A percentile compares a stretch with the other conserved stretches of the same genome.
These are phyloP conservation scores for Tylopilus balloui DNA, from an alignment of 768 basidiomycete genomes.

Conservation along the genomic window DNA sequence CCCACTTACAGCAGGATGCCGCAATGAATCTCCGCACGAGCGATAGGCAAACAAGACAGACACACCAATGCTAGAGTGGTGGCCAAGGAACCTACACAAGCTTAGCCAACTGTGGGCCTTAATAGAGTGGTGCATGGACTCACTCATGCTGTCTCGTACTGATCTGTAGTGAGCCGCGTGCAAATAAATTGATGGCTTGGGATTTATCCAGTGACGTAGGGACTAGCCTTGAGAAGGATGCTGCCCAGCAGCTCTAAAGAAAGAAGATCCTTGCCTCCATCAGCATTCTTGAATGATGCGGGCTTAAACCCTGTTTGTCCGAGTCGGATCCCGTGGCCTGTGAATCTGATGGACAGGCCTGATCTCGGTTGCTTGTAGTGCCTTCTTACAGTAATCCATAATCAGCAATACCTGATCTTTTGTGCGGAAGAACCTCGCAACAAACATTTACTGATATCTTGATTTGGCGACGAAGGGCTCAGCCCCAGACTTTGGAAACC, in stretches of 20 bases:
- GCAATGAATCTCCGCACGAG: conserved; percentile 10
- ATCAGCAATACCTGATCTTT: too few species aligned
- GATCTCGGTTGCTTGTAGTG: too few species aligned
- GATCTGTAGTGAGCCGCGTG: neutral
- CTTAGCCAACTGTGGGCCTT: too few species aligned
- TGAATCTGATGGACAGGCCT: neutral
- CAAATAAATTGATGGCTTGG: neutral
- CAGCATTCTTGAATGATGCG: conserved; percentile 11
- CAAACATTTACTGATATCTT: too few species aligned
- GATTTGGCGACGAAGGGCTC: too few species aligned
- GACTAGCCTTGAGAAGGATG: neutral
- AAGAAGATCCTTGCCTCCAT: neutral
- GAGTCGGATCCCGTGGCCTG: neutral
- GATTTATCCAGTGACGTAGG: neutral
- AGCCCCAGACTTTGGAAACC: too few species aligned
- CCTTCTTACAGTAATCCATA: too few species aligned
- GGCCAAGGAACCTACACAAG: conserved; percentile 1
- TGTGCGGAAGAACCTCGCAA: too few species aligned
- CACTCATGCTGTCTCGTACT: conserved; percentile 9
- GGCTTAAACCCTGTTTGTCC: conserved; percentile 13
- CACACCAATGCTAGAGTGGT: neutral
- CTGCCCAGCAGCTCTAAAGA: conserved; percentile 13
- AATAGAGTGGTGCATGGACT: neutral
- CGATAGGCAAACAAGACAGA: conserved; percentile 10
- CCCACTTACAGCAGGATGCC: conserved; percentile 1